Conservation (phyloP, 1,139 yeast genomes). For the Pneumocystis jirovecii region DNA sequence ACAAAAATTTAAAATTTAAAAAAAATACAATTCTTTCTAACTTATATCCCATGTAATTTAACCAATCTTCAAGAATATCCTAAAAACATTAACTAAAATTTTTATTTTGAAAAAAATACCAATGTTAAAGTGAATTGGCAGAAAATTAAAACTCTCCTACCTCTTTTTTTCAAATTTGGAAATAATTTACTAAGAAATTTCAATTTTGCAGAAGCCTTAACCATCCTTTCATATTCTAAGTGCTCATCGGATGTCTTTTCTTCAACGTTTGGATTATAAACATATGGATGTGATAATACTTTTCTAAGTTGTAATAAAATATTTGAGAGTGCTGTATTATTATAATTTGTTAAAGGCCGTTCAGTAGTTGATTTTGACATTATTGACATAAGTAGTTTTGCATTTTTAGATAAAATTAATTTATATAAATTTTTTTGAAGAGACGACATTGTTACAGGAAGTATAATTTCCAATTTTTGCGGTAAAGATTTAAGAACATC, state of each 20-base stretch:
- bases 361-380: slow-evolving; percentile 6
- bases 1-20: background rate
- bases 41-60: slow-evolving; percentile 1
- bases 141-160: slow-evolving; percentile 66
- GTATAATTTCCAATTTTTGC: slow-evolving; percentile 15
- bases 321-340: slow-evolving; percentile 8
- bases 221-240: slow-evolving; percentile 9
- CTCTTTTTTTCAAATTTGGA: slow-evolving; percentile 60
- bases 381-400: slow-evolving; percentile 14
- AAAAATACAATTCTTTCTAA: slow-evolving; percentile 7
- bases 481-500: slow-evolving; percentile 15
- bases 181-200: slow-evolving; percentile 59
- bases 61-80: slow-evolving; percentile 46
- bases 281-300: slow-evolving; percentile 17
- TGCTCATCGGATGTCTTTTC: slow-evolving; percentile 10
- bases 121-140: slow-evolving; percentile 48
- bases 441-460: slow-evolving; percentile 15
- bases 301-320: slow-evolving; percentile 15
- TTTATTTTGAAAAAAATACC: slow-evolving; percentile 78
- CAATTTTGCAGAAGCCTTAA: slow-evolving; percentile 43
- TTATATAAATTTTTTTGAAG: slow-evolving; percentile 15
- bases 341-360: background rate
- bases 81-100: slow-evolving; percentile 45
- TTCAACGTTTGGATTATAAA: slow-evolving; percentile 14
- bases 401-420: slow-evolving; percentile 14